phyloP scores from a whole-genome alignment of 2,329 filamentous ascomycete species.

The Cryphonectria radicalis region DNA sequence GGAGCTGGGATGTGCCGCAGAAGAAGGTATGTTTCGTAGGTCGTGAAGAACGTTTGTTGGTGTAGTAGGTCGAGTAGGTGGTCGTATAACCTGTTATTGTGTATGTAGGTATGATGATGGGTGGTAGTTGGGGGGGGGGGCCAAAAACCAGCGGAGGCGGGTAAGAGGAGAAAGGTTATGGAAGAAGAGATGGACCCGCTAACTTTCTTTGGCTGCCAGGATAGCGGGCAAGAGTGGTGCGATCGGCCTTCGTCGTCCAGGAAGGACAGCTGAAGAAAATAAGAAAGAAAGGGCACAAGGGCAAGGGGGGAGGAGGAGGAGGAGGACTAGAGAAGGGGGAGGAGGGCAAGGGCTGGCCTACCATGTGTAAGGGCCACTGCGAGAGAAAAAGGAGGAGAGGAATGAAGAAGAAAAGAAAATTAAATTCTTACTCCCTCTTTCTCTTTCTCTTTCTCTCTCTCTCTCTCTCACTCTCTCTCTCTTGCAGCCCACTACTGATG shows the following conservation, averaged over 20 bases:
- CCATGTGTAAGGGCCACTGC: not conserved
- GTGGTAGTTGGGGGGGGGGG: not conserved
- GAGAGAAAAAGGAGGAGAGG: not conserved
- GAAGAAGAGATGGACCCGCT: conserved; percentile 9
- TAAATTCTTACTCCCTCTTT: not conserved
- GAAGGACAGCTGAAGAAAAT: not conserved
- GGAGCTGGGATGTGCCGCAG: not conserved
- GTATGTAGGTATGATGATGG: not conserved
- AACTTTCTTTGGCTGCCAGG: not conserved
- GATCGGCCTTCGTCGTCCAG: not conserved
- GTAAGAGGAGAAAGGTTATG: not conserved
- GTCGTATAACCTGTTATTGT: not conserved
- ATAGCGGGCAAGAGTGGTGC: conserved; percentile 11
- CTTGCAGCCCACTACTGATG: not conserved
- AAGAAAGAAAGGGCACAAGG: not conserved
- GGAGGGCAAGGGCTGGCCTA: not conserved
- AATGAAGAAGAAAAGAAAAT: not conserved
- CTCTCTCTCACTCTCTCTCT: not conserved
- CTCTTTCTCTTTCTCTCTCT: not conserved
- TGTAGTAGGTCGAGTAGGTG: not conserved
- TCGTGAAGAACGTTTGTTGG: not conserved
- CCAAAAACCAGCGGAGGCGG: not conserved
- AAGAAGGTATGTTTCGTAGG: not conserved
- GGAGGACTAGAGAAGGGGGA: not conserved
- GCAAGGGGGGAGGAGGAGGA: not conserved